Evolutionary conservation across 2,329 filamentous ascomycete species (phyloP).

Genomic region (Nannizziopsis arthrosporioides): DNA sequence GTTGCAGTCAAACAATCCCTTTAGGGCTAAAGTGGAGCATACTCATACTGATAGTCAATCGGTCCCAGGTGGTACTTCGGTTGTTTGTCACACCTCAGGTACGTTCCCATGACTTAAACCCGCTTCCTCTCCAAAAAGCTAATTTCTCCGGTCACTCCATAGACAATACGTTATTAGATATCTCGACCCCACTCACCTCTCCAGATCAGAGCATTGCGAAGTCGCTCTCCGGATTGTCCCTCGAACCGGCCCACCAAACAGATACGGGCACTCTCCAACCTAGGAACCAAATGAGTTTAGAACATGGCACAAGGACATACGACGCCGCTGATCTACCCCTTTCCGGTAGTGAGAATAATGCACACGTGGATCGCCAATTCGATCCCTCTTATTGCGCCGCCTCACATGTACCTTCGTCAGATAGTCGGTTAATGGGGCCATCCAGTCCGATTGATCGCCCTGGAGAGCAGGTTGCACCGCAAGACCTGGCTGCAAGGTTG

Average conservation of each 20-base stretch:
- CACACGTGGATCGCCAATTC: too few species aligned
- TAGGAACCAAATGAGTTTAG: too few species aligned
- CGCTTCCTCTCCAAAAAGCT: background rate
- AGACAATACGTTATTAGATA: background rate
- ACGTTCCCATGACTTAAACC: background rate
- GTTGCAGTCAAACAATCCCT: constrained; percentile 11
- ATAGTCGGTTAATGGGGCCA: background rate
- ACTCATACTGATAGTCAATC: background rate
- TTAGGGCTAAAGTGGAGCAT: constrained; percentile 3
- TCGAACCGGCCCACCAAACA: too few species aligned
- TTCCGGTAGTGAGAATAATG: too few species aligned
- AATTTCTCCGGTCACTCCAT: background rate
- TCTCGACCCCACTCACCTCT: too few species aligned
- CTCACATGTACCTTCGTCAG: background rate
- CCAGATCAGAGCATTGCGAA: too few species aligned
- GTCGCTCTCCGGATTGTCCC: too few species aligned
- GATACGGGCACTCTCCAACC: too few species aligned
- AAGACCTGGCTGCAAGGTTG: background rate
- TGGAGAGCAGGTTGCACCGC: background rate
- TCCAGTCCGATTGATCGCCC: background rate
- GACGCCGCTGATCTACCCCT: too few species aligned
- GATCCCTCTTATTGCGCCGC: background rate
- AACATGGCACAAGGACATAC: too few species aligned
- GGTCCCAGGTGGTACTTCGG: background rate
- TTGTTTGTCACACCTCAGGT: background rate